Evolutionary conservation across 306 rosid genomes (phyloP).

Genomic region (Sesbania bispinosa): DNA sequence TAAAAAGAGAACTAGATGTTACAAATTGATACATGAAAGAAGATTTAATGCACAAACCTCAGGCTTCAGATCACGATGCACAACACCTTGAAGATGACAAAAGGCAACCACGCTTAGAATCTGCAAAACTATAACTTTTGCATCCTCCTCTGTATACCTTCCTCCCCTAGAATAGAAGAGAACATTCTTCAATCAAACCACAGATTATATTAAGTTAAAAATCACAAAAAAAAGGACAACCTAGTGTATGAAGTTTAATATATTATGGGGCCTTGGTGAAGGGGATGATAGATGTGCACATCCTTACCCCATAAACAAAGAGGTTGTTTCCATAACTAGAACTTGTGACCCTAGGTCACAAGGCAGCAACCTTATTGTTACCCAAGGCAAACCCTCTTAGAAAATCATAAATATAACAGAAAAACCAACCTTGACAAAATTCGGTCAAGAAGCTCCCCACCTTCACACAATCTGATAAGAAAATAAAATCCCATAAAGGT

Average conservation of each 20-base stretch:
- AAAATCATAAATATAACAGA: background rate
- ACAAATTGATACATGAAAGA: background rate
- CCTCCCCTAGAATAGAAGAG: constrained; percentile 69
- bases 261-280: background rate
- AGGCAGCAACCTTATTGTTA: background rate
- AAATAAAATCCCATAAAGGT: constrained; percentile 25
- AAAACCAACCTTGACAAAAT: constrained; percentile 75
- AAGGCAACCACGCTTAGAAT: constrained; percentile 89
- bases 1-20: background rate
- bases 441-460: constrained; percentile 99
- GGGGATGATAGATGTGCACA: background rate
- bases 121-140: constrained; percentile 78
- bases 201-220: background rate
- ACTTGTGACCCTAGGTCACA: background rate
- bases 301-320: background rate
- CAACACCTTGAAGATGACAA: constrained; percentile 99
- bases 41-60: constrained; percentile 64
- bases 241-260: background rate
- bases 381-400: background rate
- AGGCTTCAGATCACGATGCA: constrained; percentile 98
- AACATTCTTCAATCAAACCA: constrained; percentile 25
- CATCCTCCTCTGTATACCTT: constrained; percentile 87
- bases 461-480: constrained; percentile 89
- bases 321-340: background rate
- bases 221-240: background rate